A percentile compares a stretch with the other conserved stretches of the same genome.
These are phyloP conservation scores for Silene coronaria DNA, from an alignment of 179 eudicot genomes.

Conservation along the genomic window DNA sequence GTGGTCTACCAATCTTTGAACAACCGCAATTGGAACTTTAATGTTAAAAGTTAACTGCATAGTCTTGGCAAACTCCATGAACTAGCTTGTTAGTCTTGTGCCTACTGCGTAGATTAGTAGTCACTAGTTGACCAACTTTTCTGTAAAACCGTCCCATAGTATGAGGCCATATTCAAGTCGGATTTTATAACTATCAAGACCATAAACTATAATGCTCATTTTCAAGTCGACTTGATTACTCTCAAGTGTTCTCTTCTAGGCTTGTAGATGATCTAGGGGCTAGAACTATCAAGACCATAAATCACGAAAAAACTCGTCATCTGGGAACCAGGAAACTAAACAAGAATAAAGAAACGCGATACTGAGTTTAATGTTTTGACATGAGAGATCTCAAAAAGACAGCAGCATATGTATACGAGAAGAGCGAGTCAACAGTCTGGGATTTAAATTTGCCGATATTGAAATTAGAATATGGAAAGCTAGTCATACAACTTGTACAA, in stretches of 20 bases:
- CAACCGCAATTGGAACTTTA: constrained; percentile 14
- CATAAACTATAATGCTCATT: neutral
- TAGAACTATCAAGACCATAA: neutral
- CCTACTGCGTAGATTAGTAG: neutral
- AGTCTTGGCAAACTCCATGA: neutral
- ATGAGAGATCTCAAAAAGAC: neutral
- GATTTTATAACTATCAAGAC: neutral
- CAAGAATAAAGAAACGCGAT: constrained; percentile 1
- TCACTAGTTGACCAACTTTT: neutral
- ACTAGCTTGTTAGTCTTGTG: neutral
- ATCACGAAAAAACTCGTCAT: no score
- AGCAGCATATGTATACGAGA: neutral
- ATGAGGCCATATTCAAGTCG: no score
- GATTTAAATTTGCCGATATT: neutral
- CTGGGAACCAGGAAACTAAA: neutral
- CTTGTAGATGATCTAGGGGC: no score
- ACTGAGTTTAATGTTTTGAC: neutral
- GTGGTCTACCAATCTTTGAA: constrained; percentile 19
- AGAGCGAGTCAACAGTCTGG: neutral
- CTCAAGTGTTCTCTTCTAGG: no score
- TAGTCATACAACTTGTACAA: constrained; percentile 26
- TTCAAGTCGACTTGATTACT: no score
- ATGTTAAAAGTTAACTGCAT: neutral
- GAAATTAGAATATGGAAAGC: constrained; percentile 8
- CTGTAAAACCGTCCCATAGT: neutral